These are phyloP conservation scores for Kwoniella newhampshirensis DNA, from an alignment of 768 basidiomycete species.

Conservation along the genomic window DNA sequence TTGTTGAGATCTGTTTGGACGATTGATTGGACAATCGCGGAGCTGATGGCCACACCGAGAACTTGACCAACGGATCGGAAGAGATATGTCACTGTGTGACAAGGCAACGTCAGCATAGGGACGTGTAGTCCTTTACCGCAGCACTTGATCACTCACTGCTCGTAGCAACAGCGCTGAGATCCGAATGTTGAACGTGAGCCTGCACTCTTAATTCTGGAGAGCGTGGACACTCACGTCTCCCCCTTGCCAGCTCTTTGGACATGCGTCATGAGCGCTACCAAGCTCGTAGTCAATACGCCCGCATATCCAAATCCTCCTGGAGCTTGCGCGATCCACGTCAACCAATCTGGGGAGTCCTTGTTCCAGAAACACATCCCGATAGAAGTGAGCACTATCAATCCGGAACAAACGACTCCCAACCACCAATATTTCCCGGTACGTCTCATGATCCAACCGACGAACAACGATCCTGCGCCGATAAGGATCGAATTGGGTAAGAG, in stretches of 20 bases:
- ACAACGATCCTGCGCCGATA: constrained; percentile 78
- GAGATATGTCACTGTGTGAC: constrained; percentile 74
- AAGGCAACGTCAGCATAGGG: background rate
- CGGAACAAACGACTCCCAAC: constrained; percentile 60
- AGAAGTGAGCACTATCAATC: constrained; percentile 64
- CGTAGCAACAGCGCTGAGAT: constrained; percentile 63
- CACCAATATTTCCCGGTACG: constrained; percentile 78
- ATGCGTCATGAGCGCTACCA: constrained; percentile 50
- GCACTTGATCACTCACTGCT: constrained; percentile 66
- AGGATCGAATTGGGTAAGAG: constrained; percentile 84
- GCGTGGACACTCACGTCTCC: constrained; percentile 36
- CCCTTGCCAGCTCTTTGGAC: constrained; percentile 37
- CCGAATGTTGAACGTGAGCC: constrained; percentile 10
- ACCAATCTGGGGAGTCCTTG: constrained; percentile 55
- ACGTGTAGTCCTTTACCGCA: background rate
- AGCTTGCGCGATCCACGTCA: constrained; percentile 42
- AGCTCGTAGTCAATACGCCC: constrained; percentile 43
- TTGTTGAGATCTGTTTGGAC: constrained; percentile 68
- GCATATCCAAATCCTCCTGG: constrained; percentile 47
- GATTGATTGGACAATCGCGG: constrained; percentile 78
- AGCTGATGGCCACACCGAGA: constrained; percentile 84
- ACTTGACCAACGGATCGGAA: constrained; percentile 95
- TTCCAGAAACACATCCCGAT: constrained; percentile 66
- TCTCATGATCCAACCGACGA: constrained; percentile 71
- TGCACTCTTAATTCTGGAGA: background rate